These are phyloP conservation scores for Trichoderma hamatum DNA, from an alignment of 2,329 filamentous ascomycete species.

Conservation along the genomic window DNA sequence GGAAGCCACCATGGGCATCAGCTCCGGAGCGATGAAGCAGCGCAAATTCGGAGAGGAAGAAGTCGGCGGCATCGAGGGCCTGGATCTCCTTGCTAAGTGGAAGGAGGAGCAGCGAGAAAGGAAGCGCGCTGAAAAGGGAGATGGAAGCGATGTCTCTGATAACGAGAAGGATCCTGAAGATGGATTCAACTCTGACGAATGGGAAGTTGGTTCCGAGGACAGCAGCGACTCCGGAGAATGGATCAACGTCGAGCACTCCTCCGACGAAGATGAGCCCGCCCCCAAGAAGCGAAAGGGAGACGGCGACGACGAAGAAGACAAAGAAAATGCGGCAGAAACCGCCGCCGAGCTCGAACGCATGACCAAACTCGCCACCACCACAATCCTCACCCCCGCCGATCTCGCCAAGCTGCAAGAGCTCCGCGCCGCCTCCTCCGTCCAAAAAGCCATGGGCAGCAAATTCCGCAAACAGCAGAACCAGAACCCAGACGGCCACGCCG, in stretches of 20 bases:
- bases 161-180: conserved; percentile 60
- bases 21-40: conserved; percentile 73
- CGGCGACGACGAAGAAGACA: conserved; percentile 35
- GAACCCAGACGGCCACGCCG: conserved; percentile 61
- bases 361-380: conserved; percentile 83
- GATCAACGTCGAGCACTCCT: conserved; percentile 84
- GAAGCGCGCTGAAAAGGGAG: conserved; percentile 70
- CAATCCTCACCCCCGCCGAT: conserved; percentile 93
- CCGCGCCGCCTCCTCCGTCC: conserved; percentile 71
- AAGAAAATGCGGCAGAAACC: conserved; percentile 46
- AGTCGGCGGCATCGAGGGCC: conserved; percentile 80
- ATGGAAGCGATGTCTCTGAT: conserved; percentile 59
- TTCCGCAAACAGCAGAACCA: conserved; percentile 51
- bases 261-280: conserved; percentile 73
- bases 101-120: conserved; percentile 85
- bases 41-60: conserved; percentile 82
- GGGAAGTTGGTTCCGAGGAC: conserved; percentile 64
- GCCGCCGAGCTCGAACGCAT: conserved; percentile 54
- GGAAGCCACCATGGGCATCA: conserved; percentile 81
- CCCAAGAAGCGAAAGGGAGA: conserved; percentile 49
- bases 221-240: conserved; percentile 80
- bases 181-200: conserved; percentile 57
- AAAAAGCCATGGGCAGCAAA: conserved; percentile 58
- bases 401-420: conserved; percentile 93
- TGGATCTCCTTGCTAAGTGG: conserved; percentile 89